A percentile compares a stretch with the other conserved stretches of the same genome.
Conservation (phyloP, 1,284 basidiomycete species). For the Moniliophthora roreri region DNA sequence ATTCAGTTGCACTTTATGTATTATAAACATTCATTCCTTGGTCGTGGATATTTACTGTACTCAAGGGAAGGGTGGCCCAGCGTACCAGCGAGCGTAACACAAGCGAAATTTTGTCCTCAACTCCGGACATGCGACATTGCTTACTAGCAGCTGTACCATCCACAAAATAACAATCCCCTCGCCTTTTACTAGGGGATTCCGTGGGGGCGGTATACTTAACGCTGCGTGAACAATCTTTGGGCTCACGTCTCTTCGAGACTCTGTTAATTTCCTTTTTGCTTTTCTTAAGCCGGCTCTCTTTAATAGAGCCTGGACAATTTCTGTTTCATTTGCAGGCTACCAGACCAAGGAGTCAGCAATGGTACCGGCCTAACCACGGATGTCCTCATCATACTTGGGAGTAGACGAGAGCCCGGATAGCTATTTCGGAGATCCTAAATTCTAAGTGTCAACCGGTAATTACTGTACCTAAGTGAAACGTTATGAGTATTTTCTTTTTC, state of each 20-base stretch:
- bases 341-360: too few relatives aligned
- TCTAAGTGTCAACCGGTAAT: too few relatives aligned
- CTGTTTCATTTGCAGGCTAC: too few relatives aligned
- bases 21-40: too few relatives aligned
- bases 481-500: too few relatives aligned
- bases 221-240: slow-evolving; percentile 16
- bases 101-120: background rate
- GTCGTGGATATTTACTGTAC: too few relatives aligned
- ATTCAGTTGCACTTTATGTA: background rate
- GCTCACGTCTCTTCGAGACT: slow-evolving; percentile 6
- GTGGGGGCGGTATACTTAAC: slow-evolving; percentile 11
- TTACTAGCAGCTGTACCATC: slow-evolving; percentile 10
- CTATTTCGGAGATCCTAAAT: too few relatives aligned
- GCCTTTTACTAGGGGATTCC: slow-evolving; percentile 21
- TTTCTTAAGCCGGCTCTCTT: background rate
- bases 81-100: background rate
- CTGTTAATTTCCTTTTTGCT: background rate
- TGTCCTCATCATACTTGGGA: too few relatives aligned
- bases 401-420: too few relatives aligned
- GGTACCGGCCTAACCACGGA: too few relatives aligned
- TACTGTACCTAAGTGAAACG: too few relatives aligned
- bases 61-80: too few relatives aligned
- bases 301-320: background rate
- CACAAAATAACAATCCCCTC: slow-evolving; percentile 17
- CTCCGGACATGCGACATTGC: background rate